phyloP scores from a whole-genome alignment of 2,329 filamentous ascomycete species.

The Fusarium continuum region DNA sequence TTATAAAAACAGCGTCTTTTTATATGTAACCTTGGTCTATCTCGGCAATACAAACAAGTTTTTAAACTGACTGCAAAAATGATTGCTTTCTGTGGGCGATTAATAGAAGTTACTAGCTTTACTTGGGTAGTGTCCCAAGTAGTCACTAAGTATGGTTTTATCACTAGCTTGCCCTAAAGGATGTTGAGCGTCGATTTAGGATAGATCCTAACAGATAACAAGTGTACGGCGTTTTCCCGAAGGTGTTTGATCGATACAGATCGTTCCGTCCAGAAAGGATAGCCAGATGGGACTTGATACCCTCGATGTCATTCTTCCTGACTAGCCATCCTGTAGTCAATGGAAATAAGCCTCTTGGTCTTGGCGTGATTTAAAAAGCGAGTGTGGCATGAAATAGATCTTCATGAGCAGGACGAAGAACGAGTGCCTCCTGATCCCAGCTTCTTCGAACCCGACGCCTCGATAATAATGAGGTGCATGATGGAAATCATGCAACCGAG shows the following conservation, averaged over 20 bases:
- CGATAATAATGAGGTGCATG: background rate
- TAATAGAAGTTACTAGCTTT: too few relatives aligned
- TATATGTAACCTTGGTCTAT: too few relatives aligned
- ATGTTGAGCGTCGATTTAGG: background rate
- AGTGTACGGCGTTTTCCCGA: background rate
- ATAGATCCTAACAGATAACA: background rate
- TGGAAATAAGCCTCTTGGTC: background rate
- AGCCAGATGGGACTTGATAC: background rate
- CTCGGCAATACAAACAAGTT: too few relatives aligned
- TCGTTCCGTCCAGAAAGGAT: background rate
- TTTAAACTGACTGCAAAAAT: too few relatives aligned
- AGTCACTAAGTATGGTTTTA: conserved; percentile 4
- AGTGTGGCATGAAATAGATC: background rate
- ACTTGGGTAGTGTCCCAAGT: too few relatives aligned
- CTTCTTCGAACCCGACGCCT: background rate
- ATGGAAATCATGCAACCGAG: background rate
- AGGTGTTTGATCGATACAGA: background rate
- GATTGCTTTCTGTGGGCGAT: too few relatives aligned
- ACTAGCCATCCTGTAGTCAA: conserved; percentile 7
- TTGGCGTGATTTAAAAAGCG: background rate
- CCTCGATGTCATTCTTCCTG: background rate
- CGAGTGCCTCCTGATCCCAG: background rate
- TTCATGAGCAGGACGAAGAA: background rate
- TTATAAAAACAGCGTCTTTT: too few relatives aligned
- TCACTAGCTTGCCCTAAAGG: conserved; percentile 1